Percentiles rank a stretch among this genome's conserved stretches.
phyloP scores from a whole-genome alignment of 768 basidiomycete genomes.

The Xerocomellus amylosporus region DNA sequence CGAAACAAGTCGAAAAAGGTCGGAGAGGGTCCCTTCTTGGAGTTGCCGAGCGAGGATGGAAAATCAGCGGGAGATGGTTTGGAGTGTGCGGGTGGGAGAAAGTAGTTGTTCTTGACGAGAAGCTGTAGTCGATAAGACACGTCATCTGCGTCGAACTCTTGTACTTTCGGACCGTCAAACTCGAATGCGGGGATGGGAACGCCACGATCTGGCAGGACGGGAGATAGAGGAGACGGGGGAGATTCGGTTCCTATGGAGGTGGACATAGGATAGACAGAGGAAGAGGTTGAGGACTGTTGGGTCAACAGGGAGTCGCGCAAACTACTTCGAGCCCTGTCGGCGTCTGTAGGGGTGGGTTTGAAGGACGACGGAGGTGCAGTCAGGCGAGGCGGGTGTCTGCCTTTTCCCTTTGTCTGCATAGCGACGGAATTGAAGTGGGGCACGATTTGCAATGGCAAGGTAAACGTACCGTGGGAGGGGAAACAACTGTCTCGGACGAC shows the following conservation, averaged over 20 bases:
- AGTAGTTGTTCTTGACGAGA: conserved; percentile 85
- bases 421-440: conserved; percentile 15
- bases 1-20: conserved; percentile 71
- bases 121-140: conserved; percentile 82
- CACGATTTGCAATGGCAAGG: conserved; percentile 9
- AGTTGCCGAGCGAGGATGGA: conserved; percentile 32
- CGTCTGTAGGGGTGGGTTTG: conserved; percentile 25
- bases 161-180: conserved; percentile 47
- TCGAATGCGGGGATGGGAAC: conserved; percentile 47
- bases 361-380: conserved; percentile 37
- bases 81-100: conserved; percentile 82
- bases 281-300: conserved; percentile 64
- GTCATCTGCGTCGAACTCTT: conserved; percentile 67
- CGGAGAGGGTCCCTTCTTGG: conserved; percentile 47
- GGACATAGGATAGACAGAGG: conserved; percentile 75
- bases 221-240: conserved; percentile 58
- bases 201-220: conserved; percentile 41
- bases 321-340: conserved; percentile 49
- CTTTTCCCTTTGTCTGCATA: conserved; percentile 33
- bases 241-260: conserved; percentile 67
- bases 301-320: conserved; percentile 55
- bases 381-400: conserved; percentile 35
- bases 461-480: conserved; percentile 22
- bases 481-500: conserved; percentile 11
- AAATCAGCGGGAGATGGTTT: conserved; percentile 75